These are phyloP conservation scores for Cubamyces sp. DNA, from an alignment of 768 basidiomycete species.

Conservation along the genomic window DNA sequence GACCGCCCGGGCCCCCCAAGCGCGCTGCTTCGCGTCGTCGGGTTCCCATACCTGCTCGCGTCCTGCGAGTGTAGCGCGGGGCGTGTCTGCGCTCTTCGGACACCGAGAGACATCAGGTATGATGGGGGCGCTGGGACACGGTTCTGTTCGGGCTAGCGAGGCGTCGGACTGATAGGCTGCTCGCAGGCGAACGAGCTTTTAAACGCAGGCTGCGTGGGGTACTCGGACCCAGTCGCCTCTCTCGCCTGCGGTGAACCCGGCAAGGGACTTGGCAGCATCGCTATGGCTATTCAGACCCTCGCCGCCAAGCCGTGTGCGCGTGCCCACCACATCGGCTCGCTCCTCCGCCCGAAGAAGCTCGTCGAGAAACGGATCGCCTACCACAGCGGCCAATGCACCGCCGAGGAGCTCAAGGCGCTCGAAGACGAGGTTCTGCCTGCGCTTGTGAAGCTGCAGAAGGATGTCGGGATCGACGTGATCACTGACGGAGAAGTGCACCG, in stretches of 20 bases:
- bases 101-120: background rate
- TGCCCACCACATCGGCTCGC: slow-evolving; percentile 66
- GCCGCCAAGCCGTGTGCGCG: slow-evolving; percentile 14
- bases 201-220: background rate
- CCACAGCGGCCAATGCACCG: slow-evolving; percentile 44
- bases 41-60: background rate
- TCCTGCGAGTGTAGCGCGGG: slow-evolving; percentile 8
- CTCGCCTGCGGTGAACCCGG: background rate
- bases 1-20: background rate
- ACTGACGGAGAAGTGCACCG: slow-evolving; percentile 60
- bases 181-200: background rate
- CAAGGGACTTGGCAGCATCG: background rate
- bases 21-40: background rate
- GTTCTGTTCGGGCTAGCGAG: background rate
- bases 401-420: slow-evolving; percentile 46
- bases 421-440: slow-evolving; percentile 58
- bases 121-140: background rate
- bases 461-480: slow-evolving; percentile 56
- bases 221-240: background rate
- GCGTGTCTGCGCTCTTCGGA: background rate
- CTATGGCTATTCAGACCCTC: slow-evolving; percentile 6
- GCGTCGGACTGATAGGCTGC: background rate
- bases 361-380: slow-evolving; percentile 48
- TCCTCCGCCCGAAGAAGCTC: slow-evolving; percentile 56
- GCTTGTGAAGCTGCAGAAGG: slow-evolving; percentile 56